Evolutionary conservation across 257 asterid genomes (phyloP), one percentile per base, ranked within the genome.

Genomic region (Solanum tarijense): DNA sequence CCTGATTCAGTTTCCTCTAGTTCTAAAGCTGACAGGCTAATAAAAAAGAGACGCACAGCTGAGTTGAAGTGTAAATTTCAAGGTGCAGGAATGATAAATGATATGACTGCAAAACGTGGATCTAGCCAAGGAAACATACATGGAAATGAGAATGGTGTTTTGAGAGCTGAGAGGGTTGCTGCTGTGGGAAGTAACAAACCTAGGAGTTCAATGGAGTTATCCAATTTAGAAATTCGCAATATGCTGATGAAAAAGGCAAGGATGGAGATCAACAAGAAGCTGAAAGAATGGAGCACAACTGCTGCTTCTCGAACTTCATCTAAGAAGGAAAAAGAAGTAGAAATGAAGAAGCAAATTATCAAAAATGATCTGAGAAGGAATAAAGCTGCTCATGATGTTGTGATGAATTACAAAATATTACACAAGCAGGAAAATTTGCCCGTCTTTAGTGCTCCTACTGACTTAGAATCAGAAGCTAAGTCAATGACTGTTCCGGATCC

Each of bases 401-500:
- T 32, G 35, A 21, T 69, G 58, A 79, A 87, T 84, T 8, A 88
- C 71, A 87, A 87, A 43, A 29, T 27, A 74, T 48, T 29, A 58
- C 82, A 38, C 41, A 89, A 68, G 88, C 88, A 89, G 43, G 66
- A n/a, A 29, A 86, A 69, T 41, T 74, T 89, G 79, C 75, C 92
- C 12, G 60, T 87, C 74, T 58, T 89, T 86, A 83, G 87, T 84
- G 90, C 89, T n/a, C 55, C 83, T 68, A 84, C 38, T 27, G 89
- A 78, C 31, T 25, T 52, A 27, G 91, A 87, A 36, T 85, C 88
- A 73, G 86, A 87, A 86, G 74, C 86, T 20, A 89, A 83, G 82
- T 90, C 88, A 1, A 92, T 93, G 96, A 83, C 27, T 83, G 96
- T 94, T 41, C 96, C 96, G 29, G 96, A 93, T 90, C 91, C 98